Base-by-base conservation (phyloP, 176 grass and related monocot genomes). In the Oryza officinalis region DNA sequence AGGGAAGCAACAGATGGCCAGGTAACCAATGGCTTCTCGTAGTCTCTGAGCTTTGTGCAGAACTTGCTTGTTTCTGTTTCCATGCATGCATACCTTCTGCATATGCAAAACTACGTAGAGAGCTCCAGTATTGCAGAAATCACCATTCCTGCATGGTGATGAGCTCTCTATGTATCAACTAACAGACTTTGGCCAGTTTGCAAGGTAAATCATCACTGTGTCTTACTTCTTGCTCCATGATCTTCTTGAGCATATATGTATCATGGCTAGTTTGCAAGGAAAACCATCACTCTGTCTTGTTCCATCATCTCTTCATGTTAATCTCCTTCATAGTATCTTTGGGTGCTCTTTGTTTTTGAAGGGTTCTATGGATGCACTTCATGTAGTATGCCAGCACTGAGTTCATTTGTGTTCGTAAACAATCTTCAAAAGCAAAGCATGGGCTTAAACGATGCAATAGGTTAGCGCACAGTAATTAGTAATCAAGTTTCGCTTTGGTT, bases 1-100 rank as follows among this genome's bases (percentile, higher is more conserved):
- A 46, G 74, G 49, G 88, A 90, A 47, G 61, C 74, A 49, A 71
- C 84, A 79, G 88, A 86, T 57, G 80, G 47, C 49, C 44, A 82
- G 88, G 88, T 87, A 83, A 41, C 49, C 71, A 79, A 75, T 83
- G 68, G 35, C 26, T 81, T 28, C 68, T 78, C 63, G 50, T 73
- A 12, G 35, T 17, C 46, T 83, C 44, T 78, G 14, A 67, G 44
- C 10, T 52, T 52, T 67, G 27, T 74, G 80, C 32, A 73, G n/a
- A 54, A 78, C 43, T 86, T 71, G 47, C 25, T 83, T 83, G 45
- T 32, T 86, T 86, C 65, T 86, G 59, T n/a, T 79, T 72, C 43
- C 61, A 86, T 79, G 79, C 80, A 90, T 74, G 40, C 22, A 68
- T 86, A 69, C 67, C 27, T 71, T 67, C 25, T 65, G 59, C 44